Base-by-base conservation (phyloP, 2,329 filamentous ascomycete species). In the Epichloe bromicola region DNA sequence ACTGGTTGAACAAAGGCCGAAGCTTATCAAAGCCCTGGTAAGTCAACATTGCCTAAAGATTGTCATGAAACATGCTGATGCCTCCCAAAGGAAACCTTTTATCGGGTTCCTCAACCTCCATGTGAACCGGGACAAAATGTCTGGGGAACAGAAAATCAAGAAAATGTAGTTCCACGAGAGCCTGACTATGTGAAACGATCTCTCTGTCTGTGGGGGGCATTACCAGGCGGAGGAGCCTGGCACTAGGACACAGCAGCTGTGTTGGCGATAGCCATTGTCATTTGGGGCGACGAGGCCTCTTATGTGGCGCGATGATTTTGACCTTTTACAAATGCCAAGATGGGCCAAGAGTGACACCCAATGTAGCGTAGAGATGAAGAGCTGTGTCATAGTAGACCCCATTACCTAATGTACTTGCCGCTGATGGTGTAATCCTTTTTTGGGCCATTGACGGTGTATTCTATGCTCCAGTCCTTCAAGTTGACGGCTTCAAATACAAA, bases 351-450 rank as follows among this genome's bases (percentile, higher is more conserved):
- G 3, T 30, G 26, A 2, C 26, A 30, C 7, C 2, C 26, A 30
- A 10, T 10, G 8, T 30, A 30, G 42, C 23, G 11, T 17, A 2
- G 44, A 20, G 11, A 37, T 46, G 14, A 14, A 15, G 17, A 20
- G 17, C 14, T 23, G 30, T n/a, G 5, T 14, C 23, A 12, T 17
- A 14, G 5, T 5, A 19, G 15, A 6, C 19, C 8, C 1, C 14
- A 37, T 48, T 59, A 66, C 50, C 77, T 65, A 42, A 57, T 72
- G 61, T 82, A 83, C 1, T 61, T 63, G 2, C 77, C 78, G 8
- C 67, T 63, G 49, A 83, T 80, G 0, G 69, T 77, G 60, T 89
- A 89, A 60, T 88, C 81, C 67, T 89, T 89, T 62, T 80, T 80
- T 2, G 85, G 85, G 0, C 85, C 86, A 26, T 75, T 78, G 2